These are phyloP conservation scores for Aciculoconidium aculeatum DNA, from an alignment of 805 yeast genomes.

Conservation along the genomic window DNA sequence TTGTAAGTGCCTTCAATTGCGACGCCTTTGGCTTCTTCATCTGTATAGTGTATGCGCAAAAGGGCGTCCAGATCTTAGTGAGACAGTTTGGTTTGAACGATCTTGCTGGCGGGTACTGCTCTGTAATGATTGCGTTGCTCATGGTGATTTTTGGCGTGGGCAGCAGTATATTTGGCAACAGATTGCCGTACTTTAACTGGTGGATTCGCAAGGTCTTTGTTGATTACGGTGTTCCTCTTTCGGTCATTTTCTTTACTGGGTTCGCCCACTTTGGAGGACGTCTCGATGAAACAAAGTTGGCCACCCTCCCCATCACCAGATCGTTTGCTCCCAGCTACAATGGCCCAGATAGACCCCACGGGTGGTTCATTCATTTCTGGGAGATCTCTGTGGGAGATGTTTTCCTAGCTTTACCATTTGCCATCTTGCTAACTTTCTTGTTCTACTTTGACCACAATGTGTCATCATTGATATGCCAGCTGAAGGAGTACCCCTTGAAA, in stretches of 20 bases:
- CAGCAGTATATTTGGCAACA: constrained; percentile 49
- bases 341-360: constrained; percentile 38
- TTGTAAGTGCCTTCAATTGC: constrained; percentile 78
- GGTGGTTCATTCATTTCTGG: constrained; percentile 83
- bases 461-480: constrained; percentile 89
- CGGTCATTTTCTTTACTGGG: constrained; percentile 87
- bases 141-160: constrained; percentile 75
- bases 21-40: constrained; percentile 92
- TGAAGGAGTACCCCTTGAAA: constrained; percentile 67
- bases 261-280: constrained; percentile 88
- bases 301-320: constrained; percentile 59
- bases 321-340: constrained; percentile 68
- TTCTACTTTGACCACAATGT: constrained; percentile 96
- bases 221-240: constrained; percentile 81
- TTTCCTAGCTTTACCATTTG: constrained; percentile 91
- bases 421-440: constrained; percentile 71
- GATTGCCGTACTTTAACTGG: constrained; percentile 57
- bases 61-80: constrained; percentile 77
- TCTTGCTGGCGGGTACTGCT: constrained; percentile 57
- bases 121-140: constrained; percentile 66
- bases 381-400: constrained; percentile 64
- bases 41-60: constrained; percentile 80
- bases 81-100: constrained; percentile 53
- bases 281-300: constrained; percentile 50
- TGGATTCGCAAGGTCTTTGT: constrained; percentile 61